Percentiles rank a stretch among this genome's conserved stretches.
phyloP scores from a whole-genome alignment of 2,329 filamentous ascomycete species.

The Ophiostoma piceae region DNA sequence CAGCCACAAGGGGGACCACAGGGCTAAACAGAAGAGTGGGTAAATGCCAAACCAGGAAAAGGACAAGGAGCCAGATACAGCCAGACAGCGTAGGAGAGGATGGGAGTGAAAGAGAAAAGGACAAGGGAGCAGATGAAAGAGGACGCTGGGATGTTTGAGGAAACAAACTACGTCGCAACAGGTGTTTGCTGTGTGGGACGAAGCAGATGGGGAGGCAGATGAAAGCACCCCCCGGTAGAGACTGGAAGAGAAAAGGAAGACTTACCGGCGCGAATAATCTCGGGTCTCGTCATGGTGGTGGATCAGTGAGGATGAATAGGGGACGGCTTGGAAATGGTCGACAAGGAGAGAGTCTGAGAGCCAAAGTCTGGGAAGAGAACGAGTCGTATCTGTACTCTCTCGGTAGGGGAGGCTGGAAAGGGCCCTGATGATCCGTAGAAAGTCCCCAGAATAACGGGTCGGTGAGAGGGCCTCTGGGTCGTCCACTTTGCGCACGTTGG shows the following conservation, averaged over 20 bases:
- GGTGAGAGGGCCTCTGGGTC: slow-evolving; percentile 12
- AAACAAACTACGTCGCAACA: slow-evolving; percentile 20
- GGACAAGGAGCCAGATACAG: neutral
- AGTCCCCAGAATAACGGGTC: slow-evolving; percentile 23
- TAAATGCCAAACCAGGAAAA: slow-evolving; percentile 19
- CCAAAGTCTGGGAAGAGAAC: neutral
- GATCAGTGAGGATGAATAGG: slow-evolving; percentile 32
- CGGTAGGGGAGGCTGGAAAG: slow-evolving; percentile 18
- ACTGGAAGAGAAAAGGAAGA: slow-evolving; percentile 26
- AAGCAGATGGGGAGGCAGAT: neutral
- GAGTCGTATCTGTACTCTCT: neutral
- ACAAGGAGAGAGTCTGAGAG: slow-evolving; percentile 8
- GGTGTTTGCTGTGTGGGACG: neutral
- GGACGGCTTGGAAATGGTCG: slow-evolving; percentile 31
- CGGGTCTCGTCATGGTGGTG: slow-evolving; percentile 53
- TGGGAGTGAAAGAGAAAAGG: slow-evolving; percentile 22
- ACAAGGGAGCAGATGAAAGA: slow-evolving; percentile 26
- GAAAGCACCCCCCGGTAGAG: slow-evolving; percentile 10
- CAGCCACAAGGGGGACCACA: slow-evolving; percentile 22
- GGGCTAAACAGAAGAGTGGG: slow-evolving; percentile 23
- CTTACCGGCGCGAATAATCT: slow-evolving; percentile 57
- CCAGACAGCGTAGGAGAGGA: neutral
- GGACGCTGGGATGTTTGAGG: slow-evolving; percentile 13
- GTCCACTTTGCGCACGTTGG: neutral
- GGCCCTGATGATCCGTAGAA: slow-evolving; percentile 5